Evolutionary conservation across 2,329 filamentous ascomycete species (phyloP).

Genomic region (Trichophaea hybrida): DNA sequence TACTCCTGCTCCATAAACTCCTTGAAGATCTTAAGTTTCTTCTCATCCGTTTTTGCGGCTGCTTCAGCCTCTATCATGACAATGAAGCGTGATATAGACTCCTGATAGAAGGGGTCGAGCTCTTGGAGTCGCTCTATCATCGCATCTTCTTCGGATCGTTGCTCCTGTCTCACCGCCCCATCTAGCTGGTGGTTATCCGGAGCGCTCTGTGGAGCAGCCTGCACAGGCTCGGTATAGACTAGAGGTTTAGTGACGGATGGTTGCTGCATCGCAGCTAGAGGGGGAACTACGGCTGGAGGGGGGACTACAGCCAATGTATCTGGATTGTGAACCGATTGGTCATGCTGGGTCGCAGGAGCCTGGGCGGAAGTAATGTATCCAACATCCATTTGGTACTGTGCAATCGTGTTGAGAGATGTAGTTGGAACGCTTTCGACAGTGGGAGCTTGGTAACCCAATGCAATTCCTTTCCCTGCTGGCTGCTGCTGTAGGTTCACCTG

Average conservation of each 20-base stretch:
- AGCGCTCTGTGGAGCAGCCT: too few relatives aligned
- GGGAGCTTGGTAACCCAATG: too few relatives aligned
- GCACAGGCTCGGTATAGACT: too few relatives aligned
- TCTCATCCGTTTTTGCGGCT: conserved; percentile 24
- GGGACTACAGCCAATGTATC: too few relatives aligned
- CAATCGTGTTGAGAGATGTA: neutral
- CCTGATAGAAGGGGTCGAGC: conserved; percentile 24
- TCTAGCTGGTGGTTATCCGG: too few relatives aligned
- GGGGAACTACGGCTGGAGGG: too few relatives aligned
- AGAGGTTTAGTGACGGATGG: too few relatives aligned
- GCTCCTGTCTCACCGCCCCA: neutral
- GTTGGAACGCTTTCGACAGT: too few relatives aligned
- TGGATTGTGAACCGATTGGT: too few relatives aligned
- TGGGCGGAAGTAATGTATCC: neutral
- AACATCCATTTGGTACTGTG: neutral
- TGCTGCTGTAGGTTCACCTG: too few relatives aligned
- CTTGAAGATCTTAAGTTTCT: conserved; percentile 25
- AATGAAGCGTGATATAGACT: conserved; percentile 25
- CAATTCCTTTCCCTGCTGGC: too few relatives aligned
- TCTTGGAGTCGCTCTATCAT: conserved; percentile 1
- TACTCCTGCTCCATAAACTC: conserved; percentile 28
- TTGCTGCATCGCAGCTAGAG: too few relatives aligned
- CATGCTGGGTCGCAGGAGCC: neutral
- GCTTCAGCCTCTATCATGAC: conserved; percentile 26
- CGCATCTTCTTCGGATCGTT: neutral